Evolutionary conservation across 2,329 filamentous ascomycete genomes (phyloP), one percentile per base, ranked within the genome.

Genomic region (Paradendryphiella salina): DNA sequence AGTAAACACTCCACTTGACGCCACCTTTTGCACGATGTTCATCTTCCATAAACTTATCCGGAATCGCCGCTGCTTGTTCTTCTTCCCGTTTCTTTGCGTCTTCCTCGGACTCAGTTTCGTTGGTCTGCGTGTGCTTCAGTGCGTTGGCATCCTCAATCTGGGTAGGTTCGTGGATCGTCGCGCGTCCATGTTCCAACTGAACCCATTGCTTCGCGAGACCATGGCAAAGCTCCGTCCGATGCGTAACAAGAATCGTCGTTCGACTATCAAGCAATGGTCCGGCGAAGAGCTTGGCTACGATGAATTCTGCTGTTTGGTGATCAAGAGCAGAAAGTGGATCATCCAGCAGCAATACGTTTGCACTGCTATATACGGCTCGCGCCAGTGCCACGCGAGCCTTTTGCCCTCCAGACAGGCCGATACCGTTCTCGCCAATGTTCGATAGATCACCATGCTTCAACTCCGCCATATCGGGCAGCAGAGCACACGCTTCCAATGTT

Each of bases 1-100:
- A 90, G 66, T 96, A 96, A 0, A 96, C 86, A 5, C 80, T 80
- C 9, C 84, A 75, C 61, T 91, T 83, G 1, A 96, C 88, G 1
- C 88, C 85, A 14, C 91, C 90, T 52, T 89, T 82, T 0, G 82
- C 86, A 40, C 89, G 81, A 59, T 85, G 78, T 67, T 94, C 89
- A 26, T 92, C 88, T 64, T 91, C 86, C 37, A 91, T 85, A 64
- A 93, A 92, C 62, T 90, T 90, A 26, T 87, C 85, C 0, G 87
- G 85, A 10, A 85, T 75, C 0, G 82, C 83, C 8, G 79, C 78
- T 14, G 77, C 75, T 5, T 78, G 57, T 37, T 71, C 69, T 54
- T 70, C 66, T 49, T 72, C 59, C 1, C 62, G 61, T 37, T 70
- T 70, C 59, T 71, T 71, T 6, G 60, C 56, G 18, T 74, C 70